Conservation (phyloP, 306 rosid species). For the Begonia loranthoides region DNA sequence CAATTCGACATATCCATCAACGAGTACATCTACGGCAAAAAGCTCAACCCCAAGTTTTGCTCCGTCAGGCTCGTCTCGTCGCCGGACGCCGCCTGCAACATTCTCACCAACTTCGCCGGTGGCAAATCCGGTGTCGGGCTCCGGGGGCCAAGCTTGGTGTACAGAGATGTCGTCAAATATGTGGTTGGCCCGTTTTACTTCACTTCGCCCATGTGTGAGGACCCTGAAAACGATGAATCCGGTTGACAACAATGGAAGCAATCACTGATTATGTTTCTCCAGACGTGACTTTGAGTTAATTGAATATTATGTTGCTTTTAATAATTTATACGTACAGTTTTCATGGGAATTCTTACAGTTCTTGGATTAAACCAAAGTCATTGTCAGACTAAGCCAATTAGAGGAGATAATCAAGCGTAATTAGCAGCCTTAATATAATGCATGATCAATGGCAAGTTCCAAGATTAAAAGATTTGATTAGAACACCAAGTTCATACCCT, state of each 20-base stretch:
- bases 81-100: slow-evolving; percentile 53
- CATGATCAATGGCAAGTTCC: too few relatives aligned
- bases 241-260: neutral
- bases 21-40: slow-evolving; percentile 24
- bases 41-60: slow-evolving; percentile 32
- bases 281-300: neutral
- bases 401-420: too few relatives aligned
- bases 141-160: slow-evolving; percentile 22
- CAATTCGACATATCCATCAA: slow-evolving; percentile 31
- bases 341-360: neutral
- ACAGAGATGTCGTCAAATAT: slow-evolving; percentile 33
- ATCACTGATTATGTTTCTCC: neutral
- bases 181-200: slow-evolving; percentile 40
- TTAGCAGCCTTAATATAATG: too few relatives aligned
- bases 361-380: too few relatives aligned
- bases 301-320: neutral
- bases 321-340: neutral
- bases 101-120: slow-evolving; percentile 47
- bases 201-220: slow-evolving; percentile 60
- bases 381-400: too few relatives aligned
- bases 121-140: slow-evolving; percentile 51
- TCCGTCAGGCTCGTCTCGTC: slow-evolving; percentile 60
- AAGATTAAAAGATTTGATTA: too few relatives aligned
- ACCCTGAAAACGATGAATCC: slow-evolving; percentile 21
- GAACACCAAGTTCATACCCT: too few relatives aligned